These are phyloP conservation scores for Lentinus polychrous DNA, from an alignment of 1,284 basidiomycete genomes.

Conservation along the genomic window DNA sequence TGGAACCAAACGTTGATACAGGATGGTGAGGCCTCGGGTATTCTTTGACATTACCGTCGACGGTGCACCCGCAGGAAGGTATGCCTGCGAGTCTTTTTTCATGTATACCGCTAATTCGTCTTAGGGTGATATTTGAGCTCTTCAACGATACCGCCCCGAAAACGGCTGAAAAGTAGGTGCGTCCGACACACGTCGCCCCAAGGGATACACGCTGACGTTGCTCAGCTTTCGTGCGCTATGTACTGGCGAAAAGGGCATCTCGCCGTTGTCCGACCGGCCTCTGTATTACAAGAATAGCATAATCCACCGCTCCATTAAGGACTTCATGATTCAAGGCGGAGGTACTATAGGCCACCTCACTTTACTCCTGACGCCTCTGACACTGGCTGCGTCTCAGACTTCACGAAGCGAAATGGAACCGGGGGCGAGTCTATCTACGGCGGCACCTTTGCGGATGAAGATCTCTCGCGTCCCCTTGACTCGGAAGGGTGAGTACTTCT, in stretches of 20 bases:
- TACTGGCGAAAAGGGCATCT: conserved; percentile 80
- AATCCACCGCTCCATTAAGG: conserved; percentile 74
- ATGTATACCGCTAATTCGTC: neutral
- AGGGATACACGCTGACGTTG: neutral
- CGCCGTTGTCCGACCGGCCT: conserved; percentile 51
- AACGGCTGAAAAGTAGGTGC: conserved; percentile 77
- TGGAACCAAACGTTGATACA: too few relatives aligned
- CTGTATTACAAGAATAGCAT: conserved; percentile 80
- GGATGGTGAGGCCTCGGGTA: conserved; percentile 53
- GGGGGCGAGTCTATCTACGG: conserved; percentile 86
- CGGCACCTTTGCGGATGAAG: conserved; percentile 69
- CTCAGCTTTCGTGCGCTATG: conserved; percentile 76
- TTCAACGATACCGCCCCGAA: conserved; percentile 72
- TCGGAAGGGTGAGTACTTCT: conserved; percentile 42
- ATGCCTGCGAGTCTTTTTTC: conserved; percentile 12
- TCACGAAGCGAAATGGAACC: conserved; percentile 71
- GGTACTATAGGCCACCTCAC: conserved; percentile 29
- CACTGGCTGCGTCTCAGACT: conserved; percentile 42
- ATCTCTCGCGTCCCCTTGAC: conserved; percentile 62
- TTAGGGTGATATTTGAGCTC: conserved; percentile 76
- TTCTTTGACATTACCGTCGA: conserved; percentile 64
- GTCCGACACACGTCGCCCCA: neutral
- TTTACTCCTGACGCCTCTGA: neutral
- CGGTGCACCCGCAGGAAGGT: conserved; percentile 53
- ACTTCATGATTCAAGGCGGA: conserved; percentile 88